Conservation (phyloP, 768 basidiomycete species). For the Auriscalpium orientale region DNA sequence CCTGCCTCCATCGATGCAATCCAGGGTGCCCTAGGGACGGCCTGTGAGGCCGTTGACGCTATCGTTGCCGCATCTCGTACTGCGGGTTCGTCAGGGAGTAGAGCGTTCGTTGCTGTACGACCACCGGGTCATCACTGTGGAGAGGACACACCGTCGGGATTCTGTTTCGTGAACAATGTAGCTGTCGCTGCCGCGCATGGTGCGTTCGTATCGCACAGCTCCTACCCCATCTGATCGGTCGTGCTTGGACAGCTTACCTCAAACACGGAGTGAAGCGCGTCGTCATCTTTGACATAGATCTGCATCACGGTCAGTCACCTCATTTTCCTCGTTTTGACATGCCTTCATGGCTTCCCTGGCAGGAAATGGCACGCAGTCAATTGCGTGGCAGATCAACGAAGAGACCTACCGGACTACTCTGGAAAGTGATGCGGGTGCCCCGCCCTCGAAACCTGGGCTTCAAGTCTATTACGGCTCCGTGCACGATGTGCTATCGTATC, state of each 20-base stretch:
- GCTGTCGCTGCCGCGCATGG: conserved; percentile 87
- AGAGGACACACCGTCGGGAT: conserved; percentile 83
- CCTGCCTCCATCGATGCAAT: conserved; percentile 70
- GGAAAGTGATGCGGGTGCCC: conserved; percentile 37
- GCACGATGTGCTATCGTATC: conserved; percentile 90
- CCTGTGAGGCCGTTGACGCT: conserved; percentile 82
- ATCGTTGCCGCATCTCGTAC: conserved; percentile 30
- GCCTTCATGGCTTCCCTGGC: conserved; percentile 2
- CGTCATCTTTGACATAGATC: conserved; percentile 86
- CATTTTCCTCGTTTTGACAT: background rate
- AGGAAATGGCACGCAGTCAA: conserved; percentile 94
- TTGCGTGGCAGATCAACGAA: conserved; percentile 88
- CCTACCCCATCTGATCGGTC: background rate
- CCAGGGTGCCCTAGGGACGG: conserved; percentile 72
- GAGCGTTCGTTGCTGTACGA: conserved; percentile 77
- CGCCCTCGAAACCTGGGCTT: conserved; percentile 34
- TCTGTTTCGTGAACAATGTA: conserved; percentile 95
- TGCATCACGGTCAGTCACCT: conserved; percentile 65
- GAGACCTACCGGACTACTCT: conserved; percentile 69
- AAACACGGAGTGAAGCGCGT: conserved; percentile 70
- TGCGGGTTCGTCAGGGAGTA: background rate
- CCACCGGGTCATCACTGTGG: conserved; percentile 96
- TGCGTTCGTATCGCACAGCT: conserved; percentile 24
- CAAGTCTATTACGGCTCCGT: conserved; percentile 83
- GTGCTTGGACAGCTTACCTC: conserved; percentile 55